Evolutionary conservation across 2,329 filamentous ascomycete species (phyloP).

Genomic region (Fusarium sp.): DNA sequence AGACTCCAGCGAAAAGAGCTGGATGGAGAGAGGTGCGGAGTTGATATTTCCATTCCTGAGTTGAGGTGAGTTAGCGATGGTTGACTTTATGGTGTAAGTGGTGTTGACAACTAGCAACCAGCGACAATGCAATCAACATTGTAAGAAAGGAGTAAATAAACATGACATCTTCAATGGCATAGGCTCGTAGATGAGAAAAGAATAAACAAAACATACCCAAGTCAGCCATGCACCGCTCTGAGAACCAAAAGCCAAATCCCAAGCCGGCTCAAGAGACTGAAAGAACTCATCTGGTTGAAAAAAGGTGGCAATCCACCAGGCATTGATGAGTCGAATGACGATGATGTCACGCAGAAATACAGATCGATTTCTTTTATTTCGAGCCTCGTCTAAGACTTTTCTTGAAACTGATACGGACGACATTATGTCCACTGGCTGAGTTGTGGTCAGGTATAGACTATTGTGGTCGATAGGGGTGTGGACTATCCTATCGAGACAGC

Average conservation of each 20-base stretch:
- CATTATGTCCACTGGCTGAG: constrained; percentile 14
- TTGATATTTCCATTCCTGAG: constrained; percentile 89
- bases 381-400: constrained; percentile 28
- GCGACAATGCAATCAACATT: neutral
- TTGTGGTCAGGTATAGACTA: neutral
- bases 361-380: constrained; percentile 39
- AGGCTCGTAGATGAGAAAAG: neutral
- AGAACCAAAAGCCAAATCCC: constrained; percentile 84
- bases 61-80: constrained; percentile 21
- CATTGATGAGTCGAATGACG: constrained; percentile 81
- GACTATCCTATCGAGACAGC: constrained; percentile 12
- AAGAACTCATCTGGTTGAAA: constrained; percentile 99
- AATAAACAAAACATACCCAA: constrained; percentile 74
- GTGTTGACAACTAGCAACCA: neutral
- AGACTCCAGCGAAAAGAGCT: constrained; percentile 82
- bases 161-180: neutral
- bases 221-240: constrained; percentile 89
- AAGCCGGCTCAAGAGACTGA: constrained; percentile 94
- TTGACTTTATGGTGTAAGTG: constrained; percentile 19
- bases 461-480: neutral
- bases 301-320: constrained; percentile 83
- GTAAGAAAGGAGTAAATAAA: neutral
- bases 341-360: constrained; percentile 58
- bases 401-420: constrained; percentile 16
- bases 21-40: constrained; percentile 93